Evolutionary conservation across 2,329 filamentous ascomycete genomes (phyloP).

Genomic region (Pestalotiopsis sp.): DNA sequence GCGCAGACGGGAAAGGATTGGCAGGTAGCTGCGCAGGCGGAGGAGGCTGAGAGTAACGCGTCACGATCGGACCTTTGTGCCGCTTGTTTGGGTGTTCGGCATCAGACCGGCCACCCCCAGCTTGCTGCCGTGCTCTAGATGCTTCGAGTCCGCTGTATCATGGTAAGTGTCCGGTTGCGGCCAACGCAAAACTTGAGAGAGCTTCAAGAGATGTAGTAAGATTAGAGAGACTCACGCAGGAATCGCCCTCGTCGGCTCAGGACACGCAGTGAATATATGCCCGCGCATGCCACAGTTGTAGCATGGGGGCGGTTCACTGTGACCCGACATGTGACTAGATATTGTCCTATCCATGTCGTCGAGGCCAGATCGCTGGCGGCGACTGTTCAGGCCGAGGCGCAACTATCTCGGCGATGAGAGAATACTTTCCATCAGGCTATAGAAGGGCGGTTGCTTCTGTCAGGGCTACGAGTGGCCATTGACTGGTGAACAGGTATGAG

Average conservation of each 20-base stretch:
- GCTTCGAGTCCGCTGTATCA: slow-evolving; percentile 32
- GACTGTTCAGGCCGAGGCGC: neutral
- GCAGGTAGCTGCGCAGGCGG: slow-evolving; percentile 12
- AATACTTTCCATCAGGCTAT: neutral
- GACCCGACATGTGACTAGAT: slow-evolving; percentile 28
- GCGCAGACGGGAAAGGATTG: slow-evolving; percentile 17
- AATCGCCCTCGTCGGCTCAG: slow-evolving; percentile 32
- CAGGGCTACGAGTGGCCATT: neutral
- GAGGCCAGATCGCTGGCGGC: neutral
- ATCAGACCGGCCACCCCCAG: slow-evolving; percentile 22
- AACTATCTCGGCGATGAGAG: neutral
- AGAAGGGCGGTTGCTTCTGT: neutral
- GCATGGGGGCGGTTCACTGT: slow-evolving; percentile 28
- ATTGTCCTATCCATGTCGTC: slow-evolving; percentile 27
- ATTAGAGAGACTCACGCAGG: slow-evolving; percentile 30
- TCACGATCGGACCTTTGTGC: slow-evolving; percentile 33
- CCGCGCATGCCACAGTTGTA: slow-evolving; percentile 36
- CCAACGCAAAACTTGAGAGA: neutral
- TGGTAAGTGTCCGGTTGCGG: neutral
- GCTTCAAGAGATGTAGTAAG: neutral
- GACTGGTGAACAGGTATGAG: neutral
- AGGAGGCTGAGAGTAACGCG: slow-evolving; percentile 30
- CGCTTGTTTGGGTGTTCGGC: slow-evolving; percentile 20
- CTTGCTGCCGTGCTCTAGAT: slow-evolving; percentile 21
- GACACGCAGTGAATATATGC: slow-evolving; percentile 34